Conservation (phyloP, 2,329 filamentous ascomycete genomes). For the Didymella lethalis region DNA sequence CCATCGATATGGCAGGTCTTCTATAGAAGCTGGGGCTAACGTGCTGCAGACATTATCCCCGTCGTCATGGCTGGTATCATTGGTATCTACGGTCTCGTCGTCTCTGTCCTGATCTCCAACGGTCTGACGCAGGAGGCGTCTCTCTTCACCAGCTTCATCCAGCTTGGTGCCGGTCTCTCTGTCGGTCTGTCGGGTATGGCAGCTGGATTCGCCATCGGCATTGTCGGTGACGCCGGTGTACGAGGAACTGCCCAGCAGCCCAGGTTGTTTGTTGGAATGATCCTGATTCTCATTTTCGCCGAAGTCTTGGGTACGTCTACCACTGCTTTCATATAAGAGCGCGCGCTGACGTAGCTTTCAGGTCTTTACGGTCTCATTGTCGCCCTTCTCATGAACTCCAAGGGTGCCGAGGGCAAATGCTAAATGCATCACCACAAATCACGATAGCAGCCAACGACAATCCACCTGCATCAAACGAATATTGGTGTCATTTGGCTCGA, state of each 20-base stretch:
- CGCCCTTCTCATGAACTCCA: slow-evolving; percentile 99
- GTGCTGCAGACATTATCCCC: slow-evolving; percentile 85
- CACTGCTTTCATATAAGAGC: background rate
- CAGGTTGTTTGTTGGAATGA: slow-evolving; percentile 94
- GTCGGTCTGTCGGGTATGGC: slow-evolving; percentile 87
- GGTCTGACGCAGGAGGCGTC: slow-evolving; percentile 57
- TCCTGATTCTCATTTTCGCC: slow-evolving; percentile 98
- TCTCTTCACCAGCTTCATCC: slow-evolving; percentile 62
- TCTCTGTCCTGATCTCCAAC: slow-evolving; percentile 64
- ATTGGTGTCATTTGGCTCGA: slow-evolving; percentile 29
- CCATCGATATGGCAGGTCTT: background rate
- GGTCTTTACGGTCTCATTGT: slow-evolving; percentile 99
- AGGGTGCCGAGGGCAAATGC: slow-evolving; percentile 57
- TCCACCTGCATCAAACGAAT: slow-evolving; percentile 36
- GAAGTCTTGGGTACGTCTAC: slow-evolving; percentile 86
- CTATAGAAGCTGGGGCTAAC: slow-evolving; percentile 19
- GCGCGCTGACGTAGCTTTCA: slow-evolving; percentile 47
- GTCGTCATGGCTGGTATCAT: slow-evolving; percentile 99
- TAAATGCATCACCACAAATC: slow-evolving; percentile 12
- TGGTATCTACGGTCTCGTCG: slow-evolving; percentile 79
- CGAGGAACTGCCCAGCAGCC: slow-evolving; percentile 85
- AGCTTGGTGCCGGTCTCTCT: slow-evolving; percentile 61
- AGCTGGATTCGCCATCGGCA: slow-evolving; percentile 78
- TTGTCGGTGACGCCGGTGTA: slow-evolving; percentile 81
- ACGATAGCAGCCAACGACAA: slow-evolving; percentile 45